These are phyloP conservation scores for Lactifluus piperatus DNA, from an alignment of 768 basidiomycete genomes.

Conservation along the genomic window DNA sequence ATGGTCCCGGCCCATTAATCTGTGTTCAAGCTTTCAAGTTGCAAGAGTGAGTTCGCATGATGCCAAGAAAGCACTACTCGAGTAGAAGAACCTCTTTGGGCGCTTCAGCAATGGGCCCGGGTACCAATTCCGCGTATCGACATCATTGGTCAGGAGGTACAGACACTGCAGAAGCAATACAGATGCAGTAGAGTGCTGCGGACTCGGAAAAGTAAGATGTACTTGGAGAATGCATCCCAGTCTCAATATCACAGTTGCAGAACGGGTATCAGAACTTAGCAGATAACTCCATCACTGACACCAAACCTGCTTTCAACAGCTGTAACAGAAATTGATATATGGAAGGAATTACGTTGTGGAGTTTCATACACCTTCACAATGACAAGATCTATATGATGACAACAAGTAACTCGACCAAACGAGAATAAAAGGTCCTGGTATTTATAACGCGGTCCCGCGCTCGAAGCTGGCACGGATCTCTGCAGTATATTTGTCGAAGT, in stretches of 20 bases:
- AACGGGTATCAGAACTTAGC: too few species aligned
- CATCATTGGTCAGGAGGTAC: too few species aligned
- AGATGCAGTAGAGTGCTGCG: too few species aligned
- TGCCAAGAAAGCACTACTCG: too few species aligned
- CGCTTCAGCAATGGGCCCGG: too few species aligned
- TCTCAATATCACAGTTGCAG: background rate
- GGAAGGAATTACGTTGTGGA: background rate
- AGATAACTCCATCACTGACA: background rate
- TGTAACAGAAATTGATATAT: background rate
- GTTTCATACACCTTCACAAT: background rate
- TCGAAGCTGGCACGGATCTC: constrained; percentile 98
- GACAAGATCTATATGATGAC: constrained; percentile 3
- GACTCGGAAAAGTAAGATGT: background rate
- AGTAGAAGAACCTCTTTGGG: too few species aligned
- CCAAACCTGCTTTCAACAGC: background rate
- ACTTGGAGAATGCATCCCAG: background rate
- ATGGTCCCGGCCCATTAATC: too few species aligned
- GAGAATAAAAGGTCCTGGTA: background rate
- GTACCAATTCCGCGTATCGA: too few species aligned
- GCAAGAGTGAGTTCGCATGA: too few species aligned
- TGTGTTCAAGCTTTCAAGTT: too few species aligned
- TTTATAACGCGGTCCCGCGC: constrained; percentile 85
- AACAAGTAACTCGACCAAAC: constrained; percentile 1
- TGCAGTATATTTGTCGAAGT: constrained; percentile 94
- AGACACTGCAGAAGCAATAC: too few species aligned